Conservation (phyloP, 441 rosid genomes). For the Cnidoscolus chayamansa region DNA sequence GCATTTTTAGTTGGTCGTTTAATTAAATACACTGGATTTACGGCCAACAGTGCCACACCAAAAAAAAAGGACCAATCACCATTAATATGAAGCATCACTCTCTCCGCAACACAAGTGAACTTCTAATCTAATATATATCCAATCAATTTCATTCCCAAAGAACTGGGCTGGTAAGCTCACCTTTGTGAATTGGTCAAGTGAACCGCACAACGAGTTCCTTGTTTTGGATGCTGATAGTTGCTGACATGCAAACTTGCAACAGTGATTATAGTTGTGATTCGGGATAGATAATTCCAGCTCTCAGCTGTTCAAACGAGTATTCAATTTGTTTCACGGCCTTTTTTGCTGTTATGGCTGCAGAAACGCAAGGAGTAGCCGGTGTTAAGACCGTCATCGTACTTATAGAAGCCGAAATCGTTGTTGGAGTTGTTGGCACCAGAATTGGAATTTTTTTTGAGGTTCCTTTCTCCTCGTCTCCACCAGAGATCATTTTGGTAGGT, state of each 20-base stretch:
- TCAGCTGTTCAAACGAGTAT: conserved; percentile 65
- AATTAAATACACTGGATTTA: no score
- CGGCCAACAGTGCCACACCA: no score
- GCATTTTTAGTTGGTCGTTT: no score
- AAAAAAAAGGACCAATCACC: no score
- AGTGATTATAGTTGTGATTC: neutral
- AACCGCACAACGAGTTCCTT: neutral
- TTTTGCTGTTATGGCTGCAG: conserved; percentile 21
- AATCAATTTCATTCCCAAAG: no score
- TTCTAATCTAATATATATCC: neutral
- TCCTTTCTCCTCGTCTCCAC: conserved; percentile 32
- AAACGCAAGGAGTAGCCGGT: conserved; percentile 47
- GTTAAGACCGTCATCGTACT: conserved; percentile 42
- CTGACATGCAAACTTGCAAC: neutral
- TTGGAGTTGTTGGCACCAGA: conserved; percentile 38
- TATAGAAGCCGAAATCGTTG: conserved; percentile 45
- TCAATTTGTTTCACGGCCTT: conserved; percentile 29
- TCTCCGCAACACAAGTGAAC: neutral
- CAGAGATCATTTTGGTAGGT: conserved; percentile 24
- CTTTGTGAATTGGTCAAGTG: neutral
- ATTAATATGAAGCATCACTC: neutral
- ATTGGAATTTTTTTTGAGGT: conserved; percentile 35
- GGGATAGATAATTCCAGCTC: conserved; percentile 47
- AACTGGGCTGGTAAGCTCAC: no score
- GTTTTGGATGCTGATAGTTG: neutral